Conservation (phyloP, 805 yeast genomes). For the Millerozyma miso region DNA sequence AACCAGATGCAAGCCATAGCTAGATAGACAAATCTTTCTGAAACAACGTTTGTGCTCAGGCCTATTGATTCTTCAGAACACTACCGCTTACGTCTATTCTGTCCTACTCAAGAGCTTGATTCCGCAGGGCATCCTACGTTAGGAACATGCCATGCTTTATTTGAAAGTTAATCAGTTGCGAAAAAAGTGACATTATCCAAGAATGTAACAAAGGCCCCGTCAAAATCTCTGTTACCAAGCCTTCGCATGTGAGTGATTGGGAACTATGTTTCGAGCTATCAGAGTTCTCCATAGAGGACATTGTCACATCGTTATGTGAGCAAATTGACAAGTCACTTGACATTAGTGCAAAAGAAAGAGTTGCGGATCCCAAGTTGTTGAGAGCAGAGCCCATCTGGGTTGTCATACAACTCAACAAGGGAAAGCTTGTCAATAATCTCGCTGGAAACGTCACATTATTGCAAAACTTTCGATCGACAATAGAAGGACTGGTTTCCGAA, state of each 20-base stretch:
- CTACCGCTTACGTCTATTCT: slow-evolving; percentile 48
- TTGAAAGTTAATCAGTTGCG: slow-evolving; percentile 30
- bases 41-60: slow-evolving; percentile 48
- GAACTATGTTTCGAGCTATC: slow-evolving; percentile 27
- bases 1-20: slow-evolving; percentile 46
- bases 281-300: slow-evolving; percentile 4
- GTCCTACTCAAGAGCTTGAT: slow-evolving; percentile 45
- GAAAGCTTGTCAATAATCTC: slow-evolving; percentile 26
- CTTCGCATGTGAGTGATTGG: slow-evolving; percentile 3
- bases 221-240: slow-evolving; percentile 19
- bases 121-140: slow-evolving; percentile 66
- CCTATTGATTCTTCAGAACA: slow-evolving; percentile 38
- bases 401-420: slow-evolving; percentile 27
- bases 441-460: slow-evolving; percentile 27
- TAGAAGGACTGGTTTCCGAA: slow-evolving; percentile 31
- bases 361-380: slow-evolving; percentile 21
- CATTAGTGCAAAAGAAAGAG: slow-evolving; percentile 3
- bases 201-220: slow-evolving; percentile 46
- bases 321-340: slow-evolving; percentile 9
- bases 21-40: slow-evolving; percentile 59
- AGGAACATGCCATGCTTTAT: slow-evolving; percentile 46
- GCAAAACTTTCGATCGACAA: slow-evolving; percentile 10
- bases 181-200: slow-evolving; percentile 29
- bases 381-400: slow-evolving; percentile 49
- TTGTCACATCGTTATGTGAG: not conserved